Conservation (phyloP, 352 stramenopile genomes). For the Phytophthora quininea region DNA sequence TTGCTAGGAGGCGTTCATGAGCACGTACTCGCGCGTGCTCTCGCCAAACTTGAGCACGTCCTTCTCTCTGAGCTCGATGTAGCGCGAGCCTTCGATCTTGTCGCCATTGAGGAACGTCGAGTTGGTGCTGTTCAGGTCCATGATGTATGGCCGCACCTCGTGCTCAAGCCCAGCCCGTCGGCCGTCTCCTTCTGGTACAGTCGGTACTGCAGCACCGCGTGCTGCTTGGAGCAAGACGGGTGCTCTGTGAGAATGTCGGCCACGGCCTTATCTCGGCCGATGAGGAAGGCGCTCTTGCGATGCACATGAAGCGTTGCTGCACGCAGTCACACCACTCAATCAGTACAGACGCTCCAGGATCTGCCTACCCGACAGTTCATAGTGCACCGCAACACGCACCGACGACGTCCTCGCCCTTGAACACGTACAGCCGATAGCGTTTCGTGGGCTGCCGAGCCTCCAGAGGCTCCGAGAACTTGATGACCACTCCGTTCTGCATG, state of each 20-base stretch:
- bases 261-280: constrained; percentile 94
- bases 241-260: constrained; percentile 96
- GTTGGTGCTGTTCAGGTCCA: constrained; percentile 98
- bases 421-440: constrained; percentile 97
- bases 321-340: constrained; percentile 24
- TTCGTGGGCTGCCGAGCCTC: constrained; percentile 93
- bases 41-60: constrained; percentile 97
- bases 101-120: constrained; percentile 97
- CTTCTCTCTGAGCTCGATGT: constrained; percentile 96
- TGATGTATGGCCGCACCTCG: constrained; percentile 94
- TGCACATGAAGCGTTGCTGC: constrained; percentile 95
- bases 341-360: constrained; percentile 7
- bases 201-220: constrained; percentile 97
- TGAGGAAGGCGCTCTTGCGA: constrained; percentile 95
- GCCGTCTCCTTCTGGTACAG: constrained; percentile 73
- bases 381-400: constrained; percentile 39
- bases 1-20: constrained; percentile 79
- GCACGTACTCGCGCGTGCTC: constrained; percentile 98
- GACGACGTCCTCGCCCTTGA: constrained; percentile 90
- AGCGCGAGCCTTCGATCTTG: constrained; percentile 92
- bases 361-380: neutral
- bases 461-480: constrained; percentile 97
- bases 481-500: constrained; percentile 95
- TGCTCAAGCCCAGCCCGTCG: constrained; percentile 64
- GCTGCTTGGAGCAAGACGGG: constrained; percentile 96